Evolutionary conservation across 371 early-diverging fungal genomes (phyloP).

Genomic region (Thermomucor indicae-seudaticae): DNA sequence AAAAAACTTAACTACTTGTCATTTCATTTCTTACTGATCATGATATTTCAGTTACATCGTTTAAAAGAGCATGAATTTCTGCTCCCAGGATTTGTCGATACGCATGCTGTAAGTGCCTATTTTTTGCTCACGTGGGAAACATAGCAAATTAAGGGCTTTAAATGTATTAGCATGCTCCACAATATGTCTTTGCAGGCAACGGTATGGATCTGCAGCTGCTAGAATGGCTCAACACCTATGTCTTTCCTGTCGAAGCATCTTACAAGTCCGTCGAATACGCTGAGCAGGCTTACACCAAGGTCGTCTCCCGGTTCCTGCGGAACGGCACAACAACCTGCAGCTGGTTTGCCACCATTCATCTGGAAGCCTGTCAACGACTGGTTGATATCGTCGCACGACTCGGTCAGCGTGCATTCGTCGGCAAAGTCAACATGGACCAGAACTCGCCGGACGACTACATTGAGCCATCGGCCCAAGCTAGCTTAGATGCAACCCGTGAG

Average conservation of each 20-base stretch:
- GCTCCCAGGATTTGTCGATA: constrained; percentile 87
- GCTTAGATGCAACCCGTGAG: constrained; percentile 62
- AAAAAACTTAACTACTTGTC: no score
- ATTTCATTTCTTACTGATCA: no score
- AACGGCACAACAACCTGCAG: constrained; percentile 85
- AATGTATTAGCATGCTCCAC: constrained; percentile 80
- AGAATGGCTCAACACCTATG: constrained; percentile 82
- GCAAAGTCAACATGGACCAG: constrained; percentile 94
- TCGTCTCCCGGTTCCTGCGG: constrained; percentile 63
- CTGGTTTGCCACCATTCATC: constrained; percentile 90
- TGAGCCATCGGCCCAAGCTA: constrained; percentile 66
- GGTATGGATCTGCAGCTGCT: constrained; percentile 89
- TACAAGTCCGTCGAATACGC: constrained; percentile 67
- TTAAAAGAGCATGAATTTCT: constrained; percentile 64
- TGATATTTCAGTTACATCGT: constrained; percentile 42
- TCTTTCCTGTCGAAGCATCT: constrained; percentile 79
- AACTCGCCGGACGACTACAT: constrained; percentile 74
- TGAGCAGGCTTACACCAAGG: constrained; percentile 53
- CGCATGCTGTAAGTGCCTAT: constrained; percentile 65
- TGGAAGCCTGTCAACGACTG: constrained; percentile 64
- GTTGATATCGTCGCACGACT: constrained; percentile 60
- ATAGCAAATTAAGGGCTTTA: neutral
- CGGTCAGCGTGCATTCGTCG: constrained; percentile 91
- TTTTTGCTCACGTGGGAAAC: neutral
- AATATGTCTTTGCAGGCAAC: constrained; percentile 82